Evolutionary conservation across 163 green algal genomes (phyloP), one percentile per base, ranked within the genome.

Genomic region (Coccomyxa subellipsoidea): DNA sequence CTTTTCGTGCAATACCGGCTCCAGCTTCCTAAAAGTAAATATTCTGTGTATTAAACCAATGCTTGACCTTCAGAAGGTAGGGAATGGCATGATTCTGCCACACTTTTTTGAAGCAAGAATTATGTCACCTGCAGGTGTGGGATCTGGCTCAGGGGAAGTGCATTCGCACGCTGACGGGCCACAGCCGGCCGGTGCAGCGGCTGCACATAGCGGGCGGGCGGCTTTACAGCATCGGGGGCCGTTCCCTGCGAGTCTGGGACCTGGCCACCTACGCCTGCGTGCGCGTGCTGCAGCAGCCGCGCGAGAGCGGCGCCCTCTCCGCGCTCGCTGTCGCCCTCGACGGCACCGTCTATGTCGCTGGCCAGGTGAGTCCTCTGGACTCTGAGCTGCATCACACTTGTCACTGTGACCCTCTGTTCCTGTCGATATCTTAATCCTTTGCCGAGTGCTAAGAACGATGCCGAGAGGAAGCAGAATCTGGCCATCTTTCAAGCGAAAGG

Each of bases 71-170:
- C n/a, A n/a, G n/a, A n/a, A n/a, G n/a, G n/a, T n/a, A n/a, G n/a
- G n/a, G n/a, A n/a, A n/a, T n/a, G n/a, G n/a, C n/a, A n/a, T n/a
- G n/a, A n/a, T n/a, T n/a, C n/a, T n/a, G n/a, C n/a, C n/a, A n/a
- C n/a, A n/a, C n/a, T n/a, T n/a, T n/a, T n/a, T n/a, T n/a, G n/a
- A n/a, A n/a, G n/a, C n/a, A n/a, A n/a, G n/a, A n/a, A n/a, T n/a
- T n/a, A n/a, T n/a, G n/a, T n/a, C n/a, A n/a, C n/a, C 40, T 59
- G 35, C 86, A 95, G 87, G 91, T 95, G 38, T 98, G 94, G 95
- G 91, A 93, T 82, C 78, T 97, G 72, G 32, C 69, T 0, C 85
- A 88, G 54, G 93, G 92, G 79, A 82, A 82, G 59, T 94, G 88
- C 86, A 47, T 95, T 35, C 66, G 85, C 69, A 93, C 83, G 21